These are phyloP conservation scores for Fusarium haematococcum DNA, from an alignment of 2,329 filamentous ascomycete species.

Conservation along the genomic window DNA sequence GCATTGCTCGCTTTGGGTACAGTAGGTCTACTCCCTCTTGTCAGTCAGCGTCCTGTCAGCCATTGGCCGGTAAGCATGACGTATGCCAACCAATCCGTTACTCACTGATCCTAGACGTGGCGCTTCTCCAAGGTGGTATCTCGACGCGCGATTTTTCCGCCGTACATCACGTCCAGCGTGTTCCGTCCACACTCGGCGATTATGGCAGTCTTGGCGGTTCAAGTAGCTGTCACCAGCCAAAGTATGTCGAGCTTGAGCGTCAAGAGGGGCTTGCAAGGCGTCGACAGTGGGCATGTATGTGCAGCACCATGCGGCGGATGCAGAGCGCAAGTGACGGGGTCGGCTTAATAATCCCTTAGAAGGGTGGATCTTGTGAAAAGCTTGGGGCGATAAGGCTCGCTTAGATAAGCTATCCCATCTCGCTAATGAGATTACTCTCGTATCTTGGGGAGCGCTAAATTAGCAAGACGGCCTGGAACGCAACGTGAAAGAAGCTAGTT, in stretches of 20 bases:
- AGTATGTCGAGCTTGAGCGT: not conserved
- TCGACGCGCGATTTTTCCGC: not conserved
- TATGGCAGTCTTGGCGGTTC: not conserved
- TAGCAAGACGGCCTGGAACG: not conserved
- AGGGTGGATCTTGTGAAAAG: not conserved
- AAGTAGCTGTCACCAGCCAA: not conserved
- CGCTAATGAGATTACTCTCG: not conserved
- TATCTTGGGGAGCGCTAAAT: not conserved
- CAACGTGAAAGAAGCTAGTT: not conserved
- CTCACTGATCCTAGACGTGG: not conserved
- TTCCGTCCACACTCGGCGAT: not conserved
- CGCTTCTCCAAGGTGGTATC: not conserved
- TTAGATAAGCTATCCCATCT: not conserved
- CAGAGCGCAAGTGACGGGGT: not conserved
- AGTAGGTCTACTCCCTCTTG: not conserved
- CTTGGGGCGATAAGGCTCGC: not conserved
- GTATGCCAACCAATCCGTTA: constrained; percentile 1
- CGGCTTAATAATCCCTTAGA: not conserved
- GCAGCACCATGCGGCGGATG: not conserved
- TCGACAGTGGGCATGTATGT: not conserved
- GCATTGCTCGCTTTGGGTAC: constrained; percentile 42
- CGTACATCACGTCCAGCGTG: not conserved
- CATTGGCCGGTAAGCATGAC: not conserved
- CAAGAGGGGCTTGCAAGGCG: not conserved
- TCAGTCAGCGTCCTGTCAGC: not conserved